Percentiles rank a stretch among this genome's conserved stretches.
Evolutionary conservation across 805 yeast species (phyloP).

Genomic region (Blastobotrys chiropterorum): DNA sequence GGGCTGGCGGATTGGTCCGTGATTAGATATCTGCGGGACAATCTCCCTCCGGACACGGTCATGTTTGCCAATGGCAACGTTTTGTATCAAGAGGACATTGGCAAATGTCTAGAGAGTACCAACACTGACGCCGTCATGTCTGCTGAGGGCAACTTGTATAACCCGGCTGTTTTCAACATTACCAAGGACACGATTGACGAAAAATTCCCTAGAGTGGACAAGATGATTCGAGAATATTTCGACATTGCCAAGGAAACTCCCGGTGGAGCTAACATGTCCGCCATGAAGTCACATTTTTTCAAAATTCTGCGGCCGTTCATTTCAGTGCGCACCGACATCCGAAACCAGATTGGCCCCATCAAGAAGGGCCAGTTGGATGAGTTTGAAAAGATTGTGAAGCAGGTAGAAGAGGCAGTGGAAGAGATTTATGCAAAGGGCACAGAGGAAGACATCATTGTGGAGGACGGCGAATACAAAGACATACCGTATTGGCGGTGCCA

Average conservation of each 20-base stretch:
- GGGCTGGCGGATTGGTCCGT: slow-evolving; percentile 93
- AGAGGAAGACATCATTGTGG: slow-evolving; percentile 50
- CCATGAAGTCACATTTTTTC: slow-evolving; percentile 91
- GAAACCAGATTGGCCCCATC: slow-evolving; percentile 61
- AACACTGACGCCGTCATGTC: slow-evolving; percentile 91
- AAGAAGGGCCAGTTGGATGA: slow-evolving; percentile 40
- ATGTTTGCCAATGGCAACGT: slow-evolving; percentile 93
- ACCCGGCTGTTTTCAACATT: slow-evolving; percentile 80
- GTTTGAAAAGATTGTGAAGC: slow-evolving; percentile 51
- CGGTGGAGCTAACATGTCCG: slow-evolving; percentile 68
- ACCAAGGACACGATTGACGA: slow-evolving; percentile 42
- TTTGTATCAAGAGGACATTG: slow-evolving; percentile 79
- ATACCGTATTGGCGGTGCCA: slow-evolving; percentile 96
- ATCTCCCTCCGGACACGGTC: slow-evolving; percentile 75
- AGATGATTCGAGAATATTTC: slow-evolving; percentile 75
- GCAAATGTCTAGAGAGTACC: slow-evolving; percentile 57
- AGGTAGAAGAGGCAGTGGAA: slow-evolving; percentile 62
- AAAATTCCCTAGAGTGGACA: slow-evolving; percentile 82
- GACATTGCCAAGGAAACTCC: slow-evolving; percentile 63
- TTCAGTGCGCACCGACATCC: slow-evolving; percentile 65
- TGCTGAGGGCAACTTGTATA: slow-evolving; percentile 91
- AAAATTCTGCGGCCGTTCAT: slow-evolving; percentile 79
- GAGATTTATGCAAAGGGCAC: slow-evolving; percentile 47
- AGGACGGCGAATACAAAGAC: slow-evolving; percentile 69
- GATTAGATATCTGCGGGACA: slow-evolving; percentile 67